These are phyloP conservation scores for Penicillium turbatum DNA, from an alignment of 495 filamentous ascomycete species.

Conservation along the genomic window DNA sequence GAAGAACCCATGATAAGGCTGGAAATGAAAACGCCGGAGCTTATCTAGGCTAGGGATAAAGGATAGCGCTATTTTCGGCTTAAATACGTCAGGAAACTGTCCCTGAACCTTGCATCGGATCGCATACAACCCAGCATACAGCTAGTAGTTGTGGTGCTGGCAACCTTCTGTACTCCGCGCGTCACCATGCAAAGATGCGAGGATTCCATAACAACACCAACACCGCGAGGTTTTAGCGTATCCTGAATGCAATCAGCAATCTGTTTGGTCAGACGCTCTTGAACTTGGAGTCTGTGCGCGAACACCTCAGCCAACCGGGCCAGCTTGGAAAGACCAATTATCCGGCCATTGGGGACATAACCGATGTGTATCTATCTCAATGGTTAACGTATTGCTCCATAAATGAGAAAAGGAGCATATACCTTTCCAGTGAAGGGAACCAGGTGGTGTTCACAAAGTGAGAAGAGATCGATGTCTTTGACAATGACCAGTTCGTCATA, in stretches of 20 bases:
- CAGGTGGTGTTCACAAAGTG: slow-evolving; percentile 94
- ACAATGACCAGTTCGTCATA: slow-evolving; percentile 97
- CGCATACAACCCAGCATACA: slow-evolving; percentile 95
- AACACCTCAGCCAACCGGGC: slow-evolving; percentile 98
- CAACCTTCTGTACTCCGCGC: slow-evolving; percentile 88
- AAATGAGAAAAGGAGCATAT: slow-evolving; percentile 3
- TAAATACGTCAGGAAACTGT: slow-evolving; percentile 86
- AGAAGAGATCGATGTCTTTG: slow-evolving; percentile 95
- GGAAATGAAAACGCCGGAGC: too few relatives aligned
- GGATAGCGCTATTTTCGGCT: slow-evolving; percentile 54
- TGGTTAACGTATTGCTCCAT: slow-evolving; percentile 9
- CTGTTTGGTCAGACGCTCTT: slow-evolving; percentile 93
- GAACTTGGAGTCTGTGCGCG: slow-evolving; percentile 84
- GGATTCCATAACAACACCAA: slow-evolving; percentile 96
- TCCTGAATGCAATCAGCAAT: slow-evolving; percentile 94
- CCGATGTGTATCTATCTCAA: slow-evolving; percentile 85
- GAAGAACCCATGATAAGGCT: too few relatives aligned
- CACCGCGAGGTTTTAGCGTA: slow-evolving; percentile 81
- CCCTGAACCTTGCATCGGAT: slow-evolving; percentile 83
- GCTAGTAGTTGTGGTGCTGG: slow-evolving; percentile 83
- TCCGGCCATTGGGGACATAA: slow-evolving; percentile 81
- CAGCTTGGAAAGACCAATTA: slow-evolving; percentile 92
- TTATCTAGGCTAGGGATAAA: too few relatives aligned
- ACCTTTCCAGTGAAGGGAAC: slow-evolving; percentile 95
- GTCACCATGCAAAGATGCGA: slow-evolving; percentile 99